Base-by-base conservation (phyloP, 2,329 filamentous ascomycete species). In the Fusarium anthophilum region DNA sequence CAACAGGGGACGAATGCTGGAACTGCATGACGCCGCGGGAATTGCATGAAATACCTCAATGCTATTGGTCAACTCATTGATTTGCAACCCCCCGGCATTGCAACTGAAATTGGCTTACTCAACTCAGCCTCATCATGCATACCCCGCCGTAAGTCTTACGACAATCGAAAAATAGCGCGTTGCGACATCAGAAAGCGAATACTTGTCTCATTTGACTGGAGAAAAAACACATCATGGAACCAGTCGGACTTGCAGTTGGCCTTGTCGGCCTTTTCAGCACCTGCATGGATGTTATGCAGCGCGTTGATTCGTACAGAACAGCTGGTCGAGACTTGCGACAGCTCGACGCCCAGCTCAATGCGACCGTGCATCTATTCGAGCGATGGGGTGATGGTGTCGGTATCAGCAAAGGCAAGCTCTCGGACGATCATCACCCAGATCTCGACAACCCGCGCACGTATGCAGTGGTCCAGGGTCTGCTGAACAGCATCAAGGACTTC, bases 401-500 rank as follows among this genome's bases (percentile, higher is more conserved):
- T 0, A 50, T 64, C 1, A 26, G 7, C 1, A 7, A 51, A 1
- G 62, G 37, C 4, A 9, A 32, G 12, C 24, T 64, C 9, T 64
- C 62, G 1, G 17, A 44, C 1, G 4, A 1, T 0, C 44, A 60
- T 24, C 44, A 64, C 3, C 20, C 44, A 15, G 55, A 43, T 11
- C 44, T 64, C 2, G 55, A 64, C 8, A 14, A 64, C 4, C 4
- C 55, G 0, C n/a, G 32, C 2, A 61, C 44, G 3, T 37, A 3
- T 38, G 1, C n/a, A 0, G 44, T 61, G 0, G 1, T 51, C 11
- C 15, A 38, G 1, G 28, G 30, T 38, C 26, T 64, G 0, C 4
- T 64, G 4, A 50, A 35, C 1, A 64, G 44, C 2, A 50, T 64
- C 4, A 13, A 11, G 4, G 62, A 51, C 0, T 51, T 61, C 4